A percentile compares a stretch with the other conserved stretches of the same genome.
phyloP scores from a whole-genome alignment of 306 rosid species.

The Dalbergia oliveri region DNA sequence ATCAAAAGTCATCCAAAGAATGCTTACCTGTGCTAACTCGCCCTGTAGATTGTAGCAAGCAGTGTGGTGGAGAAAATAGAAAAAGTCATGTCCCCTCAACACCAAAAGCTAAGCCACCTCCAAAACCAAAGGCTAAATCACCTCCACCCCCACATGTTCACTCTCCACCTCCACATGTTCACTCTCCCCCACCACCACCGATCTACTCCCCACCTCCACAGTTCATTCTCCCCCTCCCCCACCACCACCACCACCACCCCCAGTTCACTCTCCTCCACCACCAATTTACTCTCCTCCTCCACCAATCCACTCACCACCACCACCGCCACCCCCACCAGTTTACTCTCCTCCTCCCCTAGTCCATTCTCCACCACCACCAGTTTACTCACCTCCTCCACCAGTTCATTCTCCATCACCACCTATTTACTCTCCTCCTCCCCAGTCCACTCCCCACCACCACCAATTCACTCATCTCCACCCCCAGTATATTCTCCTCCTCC shows the following conservation, averaged over 20 bases:
- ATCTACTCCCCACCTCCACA: slow-evolving; percentile 35
- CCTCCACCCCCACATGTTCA: background rate
- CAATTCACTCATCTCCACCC: background rate
- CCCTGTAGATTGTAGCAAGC: slow-evolving; percentile 66
- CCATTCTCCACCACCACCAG: slow-evolving; percentile 23
- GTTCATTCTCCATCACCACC: slow-evolving; percentile 3
- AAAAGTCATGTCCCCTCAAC: background rate
- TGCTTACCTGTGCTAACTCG: slow-evolving; percentile 57
- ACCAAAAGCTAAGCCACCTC: slow-evolving; percentile 10
- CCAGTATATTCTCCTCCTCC: slow-evolving; percentile 1
- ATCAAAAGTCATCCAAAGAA: slow-evolving; percentile 54
- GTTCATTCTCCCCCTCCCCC: slow-evolving; percentile 27
- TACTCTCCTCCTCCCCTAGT: background rate
- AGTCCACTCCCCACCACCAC: background rate
- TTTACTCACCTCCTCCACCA: background rate
- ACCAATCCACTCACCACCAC: background rate
- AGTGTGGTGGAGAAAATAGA: slow-evolving; percentile 47
- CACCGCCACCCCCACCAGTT: slow-evolving; percentile 38
- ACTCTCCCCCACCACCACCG: slow-evolving; percentile 36
- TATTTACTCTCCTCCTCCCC: slow-evolving; percentile 20
- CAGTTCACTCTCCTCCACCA: background rate
- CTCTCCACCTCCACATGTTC: background rate
- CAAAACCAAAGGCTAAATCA: background rate
- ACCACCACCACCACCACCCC: background rate
- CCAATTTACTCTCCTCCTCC: background rate